These are phyloP conservation scores for Dendrobium chrysotoxum DNA, from an alignment of 106 monocot species.

Conservation along the genomic window DNA sequence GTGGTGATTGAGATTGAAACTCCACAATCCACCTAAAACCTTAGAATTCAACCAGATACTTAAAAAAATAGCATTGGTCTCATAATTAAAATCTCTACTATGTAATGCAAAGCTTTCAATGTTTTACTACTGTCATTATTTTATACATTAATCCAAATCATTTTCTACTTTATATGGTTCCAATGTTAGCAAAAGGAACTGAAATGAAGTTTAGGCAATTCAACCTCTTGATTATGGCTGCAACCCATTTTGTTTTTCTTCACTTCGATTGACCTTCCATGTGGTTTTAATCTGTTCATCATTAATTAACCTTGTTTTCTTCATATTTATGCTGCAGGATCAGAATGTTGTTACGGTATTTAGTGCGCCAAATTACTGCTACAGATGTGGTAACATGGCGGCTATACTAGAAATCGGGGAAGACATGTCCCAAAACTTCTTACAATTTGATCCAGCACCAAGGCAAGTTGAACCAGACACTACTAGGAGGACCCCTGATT, in stretches of 20 bases:
- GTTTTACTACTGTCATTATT: background rate
- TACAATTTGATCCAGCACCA: slow-evolving; percentile 62
- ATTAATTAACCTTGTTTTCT: background rate
- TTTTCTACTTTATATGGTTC: background rate
- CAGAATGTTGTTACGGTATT: slow-evolving; percentile 68
- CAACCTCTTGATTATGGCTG: background rate
- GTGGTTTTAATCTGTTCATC: background rate
- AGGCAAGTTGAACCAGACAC: slow-evolving; percentile 57
- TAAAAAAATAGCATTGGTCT: background rate
- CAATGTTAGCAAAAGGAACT: background rate
- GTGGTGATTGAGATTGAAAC: no score
- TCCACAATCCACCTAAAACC: no score
- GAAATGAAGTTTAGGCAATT: background rate
- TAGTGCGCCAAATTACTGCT: slow-evolving; percentile 65
- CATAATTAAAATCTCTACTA: background rate
- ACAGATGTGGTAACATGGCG: slow-evolving; percentile 65
- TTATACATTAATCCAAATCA: background rate
- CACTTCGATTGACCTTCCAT: background rate
- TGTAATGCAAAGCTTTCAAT: background rate
- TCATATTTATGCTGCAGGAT: slow-evolving; percentile 27
- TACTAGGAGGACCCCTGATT: slow-evolving; percentile 63
- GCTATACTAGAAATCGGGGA: slow-evolving; percentile 64
- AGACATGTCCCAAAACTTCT: slow-evolving; percentile 62
- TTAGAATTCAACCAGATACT: no score
- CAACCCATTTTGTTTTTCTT: background rate